These are phyloP conservation scores for Penicillium coprophilum DNA, from an alignment of 495 filamentous ascomycete genomes.

Conservation along the genomic window DNA sequence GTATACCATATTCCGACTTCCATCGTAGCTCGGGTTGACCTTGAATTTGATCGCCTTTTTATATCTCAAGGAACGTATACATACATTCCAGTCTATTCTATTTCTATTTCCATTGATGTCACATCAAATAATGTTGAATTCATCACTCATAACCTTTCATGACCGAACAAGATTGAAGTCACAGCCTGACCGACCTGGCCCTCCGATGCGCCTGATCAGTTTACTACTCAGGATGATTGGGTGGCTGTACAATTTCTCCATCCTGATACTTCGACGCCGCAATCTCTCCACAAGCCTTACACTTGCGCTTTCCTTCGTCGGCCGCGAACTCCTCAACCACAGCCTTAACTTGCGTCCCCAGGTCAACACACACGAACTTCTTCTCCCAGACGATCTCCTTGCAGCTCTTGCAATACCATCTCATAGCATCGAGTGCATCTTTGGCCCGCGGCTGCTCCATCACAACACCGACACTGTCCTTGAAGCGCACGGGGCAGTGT, in stretches of 20 bases:
- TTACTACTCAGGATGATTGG: constrained; percentile 34
- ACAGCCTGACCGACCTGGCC: background rate
- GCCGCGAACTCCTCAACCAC: constrained; percentile 82
- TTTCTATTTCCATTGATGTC: background rate
- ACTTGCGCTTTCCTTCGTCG: constrained; percentile 70
- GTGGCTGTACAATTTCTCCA: constrained; percentile 46
- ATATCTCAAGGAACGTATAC: background rate
- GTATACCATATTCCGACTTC: background rate
- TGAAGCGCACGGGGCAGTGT: constrained; percentile 73
- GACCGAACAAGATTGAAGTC: background rate
- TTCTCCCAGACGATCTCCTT: constrained; percentile 78
- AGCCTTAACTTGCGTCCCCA: constrained; percentile 96
- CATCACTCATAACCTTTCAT: constrained; percentile 13
- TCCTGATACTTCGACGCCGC: constrained; percentile 52
- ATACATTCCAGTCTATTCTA: background rate
- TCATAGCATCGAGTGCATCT: constrained; percentile 69
- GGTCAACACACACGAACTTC: constrained; percentile 81
- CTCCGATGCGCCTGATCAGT: background rate
- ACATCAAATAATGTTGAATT: constrained; percentile 8
- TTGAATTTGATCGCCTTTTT: background rate
- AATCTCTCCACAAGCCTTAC: constrained; percentile 72
- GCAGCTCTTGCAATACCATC: constrained; percentile 78
- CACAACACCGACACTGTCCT: constrained; percentile 76
- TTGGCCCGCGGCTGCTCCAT: constrained; percentile 81
- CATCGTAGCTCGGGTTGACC: background rate